phyloP scores from a whole-genome alignment of 225 moss, liverwort and hornwort species.

The Bryoerythrophyllum caledonicum region DNA sequence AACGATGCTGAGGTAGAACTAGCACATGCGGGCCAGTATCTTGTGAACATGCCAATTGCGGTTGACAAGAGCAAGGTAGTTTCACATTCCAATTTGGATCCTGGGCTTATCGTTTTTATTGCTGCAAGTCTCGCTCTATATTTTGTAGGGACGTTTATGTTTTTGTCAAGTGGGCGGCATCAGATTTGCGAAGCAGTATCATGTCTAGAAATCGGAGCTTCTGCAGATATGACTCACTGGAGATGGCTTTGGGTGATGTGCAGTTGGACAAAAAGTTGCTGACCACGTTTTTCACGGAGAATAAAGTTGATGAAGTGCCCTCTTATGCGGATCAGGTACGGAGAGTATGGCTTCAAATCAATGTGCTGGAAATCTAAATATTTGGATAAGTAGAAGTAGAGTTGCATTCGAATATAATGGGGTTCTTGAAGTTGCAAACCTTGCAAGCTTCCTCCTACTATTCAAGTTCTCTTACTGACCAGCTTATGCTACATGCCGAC shows the following conservation, averaged over 20 bases:
- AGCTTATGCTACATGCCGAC: conserved; percentile 2
- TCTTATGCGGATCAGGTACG: conserved; percentile 60
- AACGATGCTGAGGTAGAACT: conserved; percentile 63
- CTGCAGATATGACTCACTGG: background rate
- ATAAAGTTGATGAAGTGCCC: conserved; percentile 60
- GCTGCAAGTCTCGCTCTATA: background rate
- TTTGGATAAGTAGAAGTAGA: background rate
- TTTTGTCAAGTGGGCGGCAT: conserved; percentile 1
- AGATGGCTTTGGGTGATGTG: conserved; percentile 21
- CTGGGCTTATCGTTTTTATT: background rate
- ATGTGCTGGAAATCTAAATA: background rate
- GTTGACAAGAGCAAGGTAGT: conserved; percentile 61
- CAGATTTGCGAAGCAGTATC: background rate
- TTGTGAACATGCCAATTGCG: conserved; percentile 66
- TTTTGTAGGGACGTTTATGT: conserved; percentile 2
- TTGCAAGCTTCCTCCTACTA: conserved; percentile 6
- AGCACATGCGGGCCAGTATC: conserved; percentile 56
- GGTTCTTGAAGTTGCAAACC: background rate
- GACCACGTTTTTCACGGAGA: conserved; percentile 50
- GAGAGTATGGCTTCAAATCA: conserved; percentile 5
- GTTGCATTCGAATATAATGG: background rate
- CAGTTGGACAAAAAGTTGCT: conserved; percentile 69
- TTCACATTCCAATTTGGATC: conserved; percentile 10
- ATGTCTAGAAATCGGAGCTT: background rate
- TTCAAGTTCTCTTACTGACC: background rate